These are phyloP conservation scores for Angophora floribunda DNA, from an alignment of 345 rosid species.

Conservation along the genomic window DNA sequence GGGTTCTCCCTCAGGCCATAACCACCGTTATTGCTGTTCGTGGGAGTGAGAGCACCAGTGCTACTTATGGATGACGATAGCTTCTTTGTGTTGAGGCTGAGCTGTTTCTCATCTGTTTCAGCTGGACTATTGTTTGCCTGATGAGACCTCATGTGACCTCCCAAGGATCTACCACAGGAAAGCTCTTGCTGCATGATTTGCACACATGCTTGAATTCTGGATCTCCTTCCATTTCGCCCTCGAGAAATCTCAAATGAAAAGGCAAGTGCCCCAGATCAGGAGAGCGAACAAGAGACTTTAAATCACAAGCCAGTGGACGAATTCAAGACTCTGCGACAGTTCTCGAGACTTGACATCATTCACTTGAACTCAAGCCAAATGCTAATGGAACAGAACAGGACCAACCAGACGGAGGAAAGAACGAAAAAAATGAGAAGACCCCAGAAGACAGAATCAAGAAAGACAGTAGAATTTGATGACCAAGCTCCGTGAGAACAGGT, in stretches of 20 bases:
- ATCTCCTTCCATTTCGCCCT: slow-evolving; percentile 10
- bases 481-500: neutral
- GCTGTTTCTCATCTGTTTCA: neutral
- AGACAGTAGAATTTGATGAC: neutral
- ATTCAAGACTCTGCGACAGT: neutral
- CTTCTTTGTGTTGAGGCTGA: slow-evolving; percentile 4
- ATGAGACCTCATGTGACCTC: slow-evolving; percentile 78
- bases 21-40: neutral
- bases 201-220: slow-evolving; percentile 31
- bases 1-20: slow-evolving; percentile 42
- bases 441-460: neutral
- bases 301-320: neutral
- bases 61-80: neutral
- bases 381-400: neutral
- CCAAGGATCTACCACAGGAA: slow-evolving; percentile 54
- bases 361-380: neutral
- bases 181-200: slow-evolving; percentile 54
- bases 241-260: neutral
- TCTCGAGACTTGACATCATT: neutral
- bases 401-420: neutral
- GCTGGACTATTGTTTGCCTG: neutral
- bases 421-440: neutral
- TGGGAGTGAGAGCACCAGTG: neutral
- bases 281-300: neutral
- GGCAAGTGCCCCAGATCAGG: slow-evolving; percentile 18